Evolutionary conservation across 129 eudicot genomes (phyloP), one percentile per base, ranked within the genome.

Genomic region (Mikania micrantha): DNA sequence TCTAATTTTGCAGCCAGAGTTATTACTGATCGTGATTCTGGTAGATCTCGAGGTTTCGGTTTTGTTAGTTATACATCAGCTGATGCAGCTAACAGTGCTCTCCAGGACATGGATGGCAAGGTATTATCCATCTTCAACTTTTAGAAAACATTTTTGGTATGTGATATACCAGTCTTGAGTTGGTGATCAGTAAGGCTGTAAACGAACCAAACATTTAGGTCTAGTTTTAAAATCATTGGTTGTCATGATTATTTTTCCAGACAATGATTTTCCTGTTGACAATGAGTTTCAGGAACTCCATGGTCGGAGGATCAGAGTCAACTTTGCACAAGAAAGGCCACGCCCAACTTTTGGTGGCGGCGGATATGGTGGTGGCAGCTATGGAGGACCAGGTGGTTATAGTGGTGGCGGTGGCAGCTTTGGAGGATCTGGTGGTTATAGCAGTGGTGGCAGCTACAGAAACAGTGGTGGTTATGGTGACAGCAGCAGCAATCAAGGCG

Each of bases 41-140:
- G 96, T 66, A 89, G 95, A 74, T 88, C 98, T 20, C 82, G 95
- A 56, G 96, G 96, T 24, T 92, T 88, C 72, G 98, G 95, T 21
- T 92, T 92, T 82, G 83, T 93, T 47, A 86, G 88, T 54, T 93
- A 56, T 80, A 64, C 87, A 38, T 82, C 96, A 22, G 74, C 78
- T 66, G 98, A 88, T 62, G 91, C 79, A 27, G 98, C 98, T 49
- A 54, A 84, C 57, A 67, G 64, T 57, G 96, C 96, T 48, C 78
- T 88, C 32, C 87, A 75, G 64, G 89, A 85, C 54, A 75, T 84
- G 81, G 96, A 93, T n/a, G 90, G 92, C 50, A 83, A 88, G 98
- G 98, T 93, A 81, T 81, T 41, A 45, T 70, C 19, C 31, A 27
- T 70, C 49, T 11, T 38, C 20, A 50, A 65, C 34, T 21, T 59